Evolutionary conservation across 2,329 filamentous ascomycete species (phyloP), one percentile per base, ranked within the genome.

Genomic region (Aspergillus hortae): DNA sequence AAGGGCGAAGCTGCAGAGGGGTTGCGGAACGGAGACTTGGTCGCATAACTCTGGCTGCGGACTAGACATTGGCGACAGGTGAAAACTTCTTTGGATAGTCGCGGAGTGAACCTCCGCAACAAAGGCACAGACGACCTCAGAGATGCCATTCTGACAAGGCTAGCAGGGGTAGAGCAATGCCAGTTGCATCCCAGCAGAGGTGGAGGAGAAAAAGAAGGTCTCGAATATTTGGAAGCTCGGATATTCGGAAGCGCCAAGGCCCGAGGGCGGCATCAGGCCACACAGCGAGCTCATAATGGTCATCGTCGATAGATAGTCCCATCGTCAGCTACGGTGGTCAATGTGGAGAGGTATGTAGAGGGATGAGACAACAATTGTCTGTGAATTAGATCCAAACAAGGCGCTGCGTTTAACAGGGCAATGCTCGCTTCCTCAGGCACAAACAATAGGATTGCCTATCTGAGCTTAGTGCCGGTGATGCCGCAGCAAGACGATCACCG

Each of bases 61-160:
- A 49, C 48, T 19, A 74, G 61, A 49, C 70, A 74, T 67, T 73
- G 71, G n/a, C 66, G 68, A 54, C 73, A 74, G 44, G 68, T 69
- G 57, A 74, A 74, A 49, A 75, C 60, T 27, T 70, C 66, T 44
- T 65, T 68, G 4, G 71, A 66, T 6, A 75, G 44, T 35, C 70
- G 67, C 44, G 67, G 68, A 44, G 68, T 65, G 42, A 70, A 44
- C 35, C 67, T 61, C 61, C 67, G 63, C 55, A 71, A 67, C 46
- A 67, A 51, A 21, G 67, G 62, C 46, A 62, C 51, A 47, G 69
- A 60, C 36, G 61, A 57, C 45, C 65, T 62, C 43, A 71, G 48
- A 30, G 66, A 63, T 51, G 69, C 69, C 69, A 73, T 72, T 44
- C 50, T 59, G 54, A 54, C 36, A 45, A 49, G 15, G 44, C 51